Evolutionary conservation across 2,329 filamentous ascomycete species (phyloP).

Genomic region (Penicillium sp.): DNA sequence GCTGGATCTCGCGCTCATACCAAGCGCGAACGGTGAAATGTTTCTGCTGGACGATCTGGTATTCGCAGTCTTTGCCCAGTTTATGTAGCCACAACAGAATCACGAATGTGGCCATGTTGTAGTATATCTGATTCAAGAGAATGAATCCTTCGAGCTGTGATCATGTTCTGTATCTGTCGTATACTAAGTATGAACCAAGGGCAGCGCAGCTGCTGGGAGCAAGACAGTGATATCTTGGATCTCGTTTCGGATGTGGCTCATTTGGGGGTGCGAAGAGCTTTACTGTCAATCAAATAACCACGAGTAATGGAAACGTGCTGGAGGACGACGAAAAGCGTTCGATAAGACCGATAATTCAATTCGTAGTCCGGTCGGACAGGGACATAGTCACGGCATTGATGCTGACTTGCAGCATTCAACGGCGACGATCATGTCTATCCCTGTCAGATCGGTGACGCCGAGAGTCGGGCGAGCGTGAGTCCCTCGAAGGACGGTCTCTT

Average conservation of each 20-base stretch:
- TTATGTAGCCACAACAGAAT: neutral
- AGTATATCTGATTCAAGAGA: neutral
- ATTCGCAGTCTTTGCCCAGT: neutral
- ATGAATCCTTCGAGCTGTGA: conserved; percentile 3
- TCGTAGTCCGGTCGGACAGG: neutral
- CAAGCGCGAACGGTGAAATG: neutral
- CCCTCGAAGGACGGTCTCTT: conserved; percentile 28
- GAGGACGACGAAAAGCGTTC: neutral
- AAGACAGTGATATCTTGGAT: neutral
- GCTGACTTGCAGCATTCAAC: conserved; percentile 19
- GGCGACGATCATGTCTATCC: conserved; percentile 35
- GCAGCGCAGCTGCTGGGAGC: neutral
- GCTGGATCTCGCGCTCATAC: neutral
- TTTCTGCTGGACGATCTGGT: neutral
- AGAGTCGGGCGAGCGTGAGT: conserved; percentile 32
- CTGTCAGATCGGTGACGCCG: conserved; percentile 26
- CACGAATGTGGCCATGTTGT: neutral
- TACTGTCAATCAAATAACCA: neutral
- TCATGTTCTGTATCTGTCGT: neutral
- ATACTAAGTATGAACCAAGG: neutral
- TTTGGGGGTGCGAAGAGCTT: neutral
- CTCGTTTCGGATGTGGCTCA: neutral
- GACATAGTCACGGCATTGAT: neutral
- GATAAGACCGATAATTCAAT: neutral
- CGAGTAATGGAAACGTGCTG: no score